These are phyloP conservation scores for Cornus florida DNA, from an alignment of 148 eudicot species.

Conservation along the genomic window DNA sequence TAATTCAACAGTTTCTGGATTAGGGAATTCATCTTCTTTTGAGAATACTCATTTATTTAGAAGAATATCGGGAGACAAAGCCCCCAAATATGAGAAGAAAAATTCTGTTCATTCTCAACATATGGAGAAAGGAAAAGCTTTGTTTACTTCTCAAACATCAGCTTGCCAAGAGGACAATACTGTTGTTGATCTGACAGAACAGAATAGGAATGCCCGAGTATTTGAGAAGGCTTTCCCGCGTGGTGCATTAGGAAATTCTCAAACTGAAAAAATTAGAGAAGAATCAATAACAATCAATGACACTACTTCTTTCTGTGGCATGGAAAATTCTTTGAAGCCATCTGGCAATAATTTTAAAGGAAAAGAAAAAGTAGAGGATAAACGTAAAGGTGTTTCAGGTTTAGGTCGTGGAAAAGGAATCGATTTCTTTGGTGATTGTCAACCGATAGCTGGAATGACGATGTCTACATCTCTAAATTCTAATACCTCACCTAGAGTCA, in stretches of 20 bases:
- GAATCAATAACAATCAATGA: slow-evolving; percentile 16
- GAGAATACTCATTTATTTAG: slow-evolving; percentile 31
- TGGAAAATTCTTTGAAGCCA: slow-evolving; percentile 17
- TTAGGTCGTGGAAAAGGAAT: slow-evolving; percentile 23
- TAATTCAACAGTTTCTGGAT: slow-evolving; percentile 9
- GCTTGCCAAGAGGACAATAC: slow-evolving; percentile 7
- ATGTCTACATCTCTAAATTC: slow-evolving; percentile 27
- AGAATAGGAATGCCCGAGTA: slow-evolving; percentile 4
- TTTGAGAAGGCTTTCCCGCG: slow-evolving; percentile 19
- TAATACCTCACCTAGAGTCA: slow-evolving; percentile 27
- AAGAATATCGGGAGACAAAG: slow-evolving; percentile 26
- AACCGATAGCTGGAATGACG: slow-evolving; percentile 23
- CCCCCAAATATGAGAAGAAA: slow-evolving; percentile 21
- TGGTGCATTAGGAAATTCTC: slow-evolving; percentile 14
- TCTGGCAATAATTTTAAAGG: slow-evolving; percentile 31
- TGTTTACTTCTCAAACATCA: slow-evolving; percentile 22
- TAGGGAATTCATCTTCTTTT: slow-evolving; percentile 24
- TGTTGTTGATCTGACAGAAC: slow-evolving; percentile 31
- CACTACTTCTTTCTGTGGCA: slow-evolving; percentile 17
- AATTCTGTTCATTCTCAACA: slow-evolving; percentile 22
- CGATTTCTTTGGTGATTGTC: slow-evolving; percentile 19
- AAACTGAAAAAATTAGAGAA: slow-evolving; percentile 21
- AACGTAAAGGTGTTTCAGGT: slow-evolving; percentile 25
- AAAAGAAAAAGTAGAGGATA: slow-evolving; percentile 38
- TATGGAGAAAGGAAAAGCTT: slow-evolving; percentile 28